phyloP scores from a whole-genome alignment of 306 rosid species.

The Quercus robur region DNA sequence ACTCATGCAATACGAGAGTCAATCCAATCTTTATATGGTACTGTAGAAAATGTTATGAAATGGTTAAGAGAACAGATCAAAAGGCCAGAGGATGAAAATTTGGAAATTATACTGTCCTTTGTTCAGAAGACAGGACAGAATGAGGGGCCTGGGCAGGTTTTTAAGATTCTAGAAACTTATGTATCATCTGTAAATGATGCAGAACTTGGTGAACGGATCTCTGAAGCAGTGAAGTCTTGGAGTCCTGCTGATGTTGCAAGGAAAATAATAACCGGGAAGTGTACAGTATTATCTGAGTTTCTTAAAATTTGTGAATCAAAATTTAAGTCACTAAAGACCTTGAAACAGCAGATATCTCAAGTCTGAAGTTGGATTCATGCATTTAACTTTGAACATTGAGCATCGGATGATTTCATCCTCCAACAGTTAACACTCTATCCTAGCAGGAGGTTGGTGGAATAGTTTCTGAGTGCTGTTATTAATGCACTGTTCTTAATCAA shows the following conservation, averaged over 20 bases:
- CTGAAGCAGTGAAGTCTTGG: constrained; percentile 74
- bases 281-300: constrained; percentile 49
- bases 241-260: constrained; percentile 64
- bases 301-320: constrained; percentile 65
- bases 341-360: constrained; percentile 71
- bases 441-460: neutral
- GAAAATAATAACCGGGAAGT: constrained; percentile 69
- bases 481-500: neutral
- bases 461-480: neutral
- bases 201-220: constrained; percentile 58
- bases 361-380: constrained; percentile 32
- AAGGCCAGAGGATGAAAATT: constrained; percentile 55
- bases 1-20: constrained; percentile 46
- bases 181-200: constrained; percentile 36
- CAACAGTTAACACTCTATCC: neutral
- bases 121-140: constrained; percentile 41
- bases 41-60: constrained; percentile 54
- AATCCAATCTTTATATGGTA: constrained; percentile 42
- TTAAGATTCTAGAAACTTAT: constrained; percentile 44
- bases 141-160: constrained; percentile 75
- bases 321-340: constrained; percentile 41
- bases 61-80: constrained; percentile 56
- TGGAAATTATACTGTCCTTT: constrained; percentile 50
- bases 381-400: neutral
- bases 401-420: neutral